These are phyloP conservation scores for Elasticomyces elasticus DNA, from an alignment of 495 filamentous ascomycete genomes.

Conservation along the genomic window DNA sequence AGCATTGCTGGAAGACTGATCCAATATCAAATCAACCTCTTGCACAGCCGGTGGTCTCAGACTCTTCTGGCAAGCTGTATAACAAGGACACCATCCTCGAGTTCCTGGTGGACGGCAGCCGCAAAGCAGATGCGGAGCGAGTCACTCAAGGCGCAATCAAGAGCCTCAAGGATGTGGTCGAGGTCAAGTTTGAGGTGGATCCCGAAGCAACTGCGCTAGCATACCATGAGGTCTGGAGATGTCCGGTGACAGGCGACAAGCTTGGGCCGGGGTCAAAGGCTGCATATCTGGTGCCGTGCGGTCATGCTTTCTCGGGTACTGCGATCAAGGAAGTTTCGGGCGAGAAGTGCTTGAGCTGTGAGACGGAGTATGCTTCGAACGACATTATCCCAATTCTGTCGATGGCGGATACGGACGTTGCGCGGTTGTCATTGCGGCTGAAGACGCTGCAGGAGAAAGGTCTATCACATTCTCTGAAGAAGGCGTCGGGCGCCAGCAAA, in stretches of 20 bases:
- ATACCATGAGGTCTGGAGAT: slow-evolving; percentile 53
- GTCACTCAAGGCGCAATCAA: slow-evolving; percentile 63
- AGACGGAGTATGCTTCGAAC: slow-evolving; percentile 59
- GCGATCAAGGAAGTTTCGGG: slow-evolving; percentile 69
- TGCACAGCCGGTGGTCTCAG: slow-evolving; percentile 66
- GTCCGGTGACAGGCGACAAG: slow-evolving; percentile 79
- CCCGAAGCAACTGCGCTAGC: slow-evolving; percentile 35
- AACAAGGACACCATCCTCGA: slow-evolving; percentile 88
- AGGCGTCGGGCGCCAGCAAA: slow-evolving; percentile 59
- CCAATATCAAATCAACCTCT: slow-evolving; percentile 73
- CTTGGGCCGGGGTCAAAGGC: slow-evolving; percentile 69
- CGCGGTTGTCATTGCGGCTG: slow-evolving; percentile 53
- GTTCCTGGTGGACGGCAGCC: slow-evolving; percentile 56
- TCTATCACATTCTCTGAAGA: slow-evolving; percentile 83
- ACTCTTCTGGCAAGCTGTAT: slow-evolving; percentile 76
- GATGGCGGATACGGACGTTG: slow-evolving; percentile 57
- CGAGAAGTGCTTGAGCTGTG: slow-evolving; percentile 60
- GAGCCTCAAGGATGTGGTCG: slow-evolving; percentile 76
- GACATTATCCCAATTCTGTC: slow-evolving; percentile 79
- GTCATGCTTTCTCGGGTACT: slow-evolving; percentile 83
- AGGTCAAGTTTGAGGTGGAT: slow-evolving; percentile 67
- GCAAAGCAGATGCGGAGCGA: slow-evolving; percentile 50
- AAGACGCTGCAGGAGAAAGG: slow-evolving; percentile 57
- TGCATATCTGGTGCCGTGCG: slow-evolving; percentile 89
- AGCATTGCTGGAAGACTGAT: slow-evolving; percentile 76